Evolutionary conservation across 1,139 yeast species (phyloP), one percentile per base, ranked within the genome.

Genomic region (Kodamaea plutei): DNA sequence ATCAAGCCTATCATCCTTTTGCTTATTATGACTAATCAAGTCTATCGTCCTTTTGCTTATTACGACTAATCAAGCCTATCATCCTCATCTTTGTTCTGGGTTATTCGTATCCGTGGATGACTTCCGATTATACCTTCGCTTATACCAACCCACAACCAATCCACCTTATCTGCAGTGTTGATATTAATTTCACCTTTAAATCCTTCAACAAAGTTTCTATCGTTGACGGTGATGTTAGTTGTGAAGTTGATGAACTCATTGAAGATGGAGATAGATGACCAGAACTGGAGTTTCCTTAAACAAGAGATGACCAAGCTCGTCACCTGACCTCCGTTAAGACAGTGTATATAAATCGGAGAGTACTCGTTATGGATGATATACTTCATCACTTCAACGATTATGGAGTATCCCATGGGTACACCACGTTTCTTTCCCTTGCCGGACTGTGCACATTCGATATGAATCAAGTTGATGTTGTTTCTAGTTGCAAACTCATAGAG

Each of bases 191-290:
- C 79, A 0, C 87, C 84, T 35, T 73, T 64, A 50, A 85, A 88
- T 12, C 79, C 79, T 42, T 88, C 95, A 15, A 91, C 87, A 52
- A 89, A 91, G 33, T 65, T 69, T 38, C 95, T 66, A 49, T 89
- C 97, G 39, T 84, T 84, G 16, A 84, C 76, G 24, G 88, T 88
- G 27, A 85, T 79, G 31, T 79, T 80, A n/a, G 84, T 78, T 5
- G 89, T 75, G 52, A 76, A 88, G 39, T 79, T 76, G 28, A 84
- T 69, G 48, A 84, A 89, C 55, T 91, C 98, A 43, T 82, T 87
- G 45, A 84, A 78, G 10, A 91, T 87, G 0, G 96, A 80, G 6
- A 88, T 87, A 11, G 85, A 75, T 7, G 94, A 81, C 98, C 98
- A 91, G 47, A 83, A 79, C 24, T 87, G 84, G 20, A 84, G 61